These are phyloP conservation scores for Komagataella pseudopastoris DNA, from an alignment of 805 yeast species.

Conservation along the genomic window DNA sequence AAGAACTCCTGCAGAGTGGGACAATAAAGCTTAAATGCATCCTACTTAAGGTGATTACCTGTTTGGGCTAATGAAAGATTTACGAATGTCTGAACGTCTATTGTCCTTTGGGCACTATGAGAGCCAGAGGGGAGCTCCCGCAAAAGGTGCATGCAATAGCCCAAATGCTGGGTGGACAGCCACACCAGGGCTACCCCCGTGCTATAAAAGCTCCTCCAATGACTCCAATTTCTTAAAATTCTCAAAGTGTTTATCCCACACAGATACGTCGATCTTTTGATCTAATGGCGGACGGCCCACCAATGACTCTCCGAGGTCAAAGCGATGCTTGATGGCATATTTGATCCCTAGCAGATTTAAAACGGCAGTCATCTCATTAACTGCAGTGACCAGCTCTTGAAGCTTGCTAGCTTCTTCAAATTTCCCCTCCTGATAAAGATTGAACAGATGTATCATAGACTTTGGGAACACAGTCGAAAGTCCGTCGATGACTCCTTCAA, in stretches of 20 bases:
- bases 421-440: conserved; percentile 25
- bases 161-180: neutral
- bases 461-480: conserved; percentile 39
- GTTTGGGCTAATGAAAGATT: neutral
- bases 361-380: conserved; percentile 28
- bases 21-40: no score
- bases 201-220: conserved; percentile 1
- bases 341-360: conserved; percentile 35
- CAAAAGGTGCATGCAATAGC: neutral
- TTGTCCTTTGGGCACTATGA: no score
- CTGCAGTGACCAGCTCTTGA: conserved; percentile 28
- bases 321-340: conserved; percentile 21
- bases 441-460: conserved; percentile 26
- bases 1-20: no score
- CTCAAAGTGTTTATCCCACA: conserved; percentile 13
- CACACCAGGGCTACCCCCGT: neutral
- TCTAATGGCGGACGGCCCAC: conserved; percentile 32
- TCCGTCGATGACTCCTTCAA: conserved; percentile 38
- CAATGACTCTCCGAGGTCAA: conserved; percentile 26
- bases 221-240: conserved; percentile 2
- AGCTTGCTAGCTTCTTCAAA: conserved; percentile 24
- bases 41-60: neutral
- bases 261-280: conserved; percentile 15
- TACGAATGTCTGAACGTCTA: neutral
- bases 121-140: no score